Evolutionary conservation across 208 protist genomes (phyloP).

Genomic region (Crithidia fasciculata): DNA sequence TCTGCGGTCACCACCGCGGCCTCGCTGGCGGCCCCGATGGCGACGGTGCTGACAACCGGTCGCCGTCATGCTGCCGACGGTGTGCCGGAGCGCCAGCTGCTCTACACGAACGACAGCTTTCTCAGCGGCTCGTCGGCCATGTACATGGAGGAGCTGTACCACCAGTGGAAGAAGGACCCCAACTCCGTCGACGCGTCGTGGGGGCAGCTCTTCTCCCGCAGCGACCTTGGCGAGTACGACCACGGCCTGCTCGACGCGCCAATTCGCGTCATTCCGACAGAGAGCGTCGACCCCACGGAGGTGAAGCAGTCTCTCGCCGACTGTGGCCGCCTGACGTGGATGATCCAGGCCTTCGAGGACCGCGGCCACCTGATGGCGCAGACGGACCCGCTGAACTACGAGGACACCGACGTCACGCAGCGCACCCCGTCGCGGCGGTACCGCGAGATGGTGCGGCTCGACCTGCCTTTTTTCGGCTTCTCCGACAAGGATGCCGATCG

Average conservation of each 20-base stretch:
- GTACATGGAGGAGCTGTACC: slow-evolving; percentile 88
- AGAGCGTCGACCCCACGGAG: slow-evolving; percentile 32
- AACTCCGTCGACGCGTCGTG: slow-evolving; percentile 80
- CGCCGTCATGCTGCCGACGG: slow-evolving; percentile 26
- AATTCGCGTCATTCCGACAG: slow-evolving; percentile 69
- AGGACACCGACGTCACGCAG: slow-evolving; percentile 52
- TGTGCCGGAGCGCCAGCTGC: slow-evolving; percentile 56
- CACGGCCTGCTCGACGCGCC: slow-evolving; percentile 58
- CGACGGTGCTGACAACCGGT: slow-evolving; percentile 4
- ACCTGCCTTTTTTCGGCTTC: slow-evolving; percentile 89
- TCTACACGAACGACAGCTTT: slow-evolving; percentile 88
- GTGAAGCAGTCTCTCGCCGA: slow-evolving; percentile 81
- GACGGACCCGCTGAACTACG: slow-evolving; percentile 83
- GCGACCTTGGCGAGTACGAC: slow-evolving; percentile 51
- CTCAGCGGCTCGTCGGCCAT: slow-evolving; percentile 76
- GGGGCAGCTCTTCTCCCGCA: slow-evolving; percentile 62
- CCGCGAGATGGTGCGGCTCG: slow-evolving; percentile 66
- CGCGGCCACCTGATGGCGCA: slow-evolving; percentile 83
- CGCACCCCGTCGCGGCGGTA: slow-evolving; percentile 63
- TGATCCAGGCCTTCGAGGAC: slow-evolving; percentile 92
- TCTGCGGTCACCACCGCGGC: slow-evolving; percentile 12
- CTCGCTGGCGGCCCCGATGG: slow-evolving; percentile 3
- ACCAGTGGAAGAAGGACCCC: slow-evolving; percentile 79
- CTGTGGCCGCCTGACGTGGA: slow-evolving; percentile 80
- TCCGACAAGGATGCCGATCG: slow-evolving; percentile 63